phyloP scores from a whole-genome alignment of 1,139 yeast genomes.

The Barnettozyma hawaiiensis region DNA sequence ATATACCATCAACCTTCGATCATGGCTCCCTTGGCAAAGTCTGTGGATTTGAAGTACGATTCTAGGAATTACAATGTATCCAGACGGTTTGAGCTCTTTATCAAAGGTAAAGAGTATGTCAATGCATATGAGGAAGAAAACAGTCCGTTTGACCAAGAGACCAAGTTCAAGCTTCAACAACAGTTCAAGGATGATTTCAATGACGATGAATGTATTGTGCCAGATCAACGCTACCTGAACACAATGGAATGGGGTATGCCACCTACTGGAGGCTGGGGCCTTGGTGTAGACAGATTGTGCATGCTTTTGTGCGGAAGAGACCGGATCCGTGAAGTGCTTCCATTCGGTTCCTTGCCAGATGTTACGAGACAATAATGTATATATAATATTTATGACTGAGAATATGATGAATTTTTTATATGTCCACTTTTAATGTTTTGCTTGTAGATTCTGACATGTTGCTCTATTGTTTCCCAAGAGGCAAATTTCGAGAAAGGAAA shows the following conservation, averaged over 20 bases:
- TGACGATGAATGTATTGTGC: slow-evolving; percentile 61
- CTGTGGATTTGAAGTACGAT: slow-evolving; percentile 36
- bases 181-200: slow-evolving; percentile 37
- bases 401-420: background rate
- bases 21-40: slow-evolving; percentile 86
- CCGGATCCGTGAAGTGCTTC: slow-evolving; percentile 73
- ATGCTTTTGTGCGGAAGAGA: slow-evolving; percentile 65
- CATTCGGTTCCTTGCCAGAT: slow-evolving; percentile 78
- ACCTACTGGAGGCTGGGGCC: slow-evolving; percentile 98
- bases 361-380: slow-evolving; percentile 47
- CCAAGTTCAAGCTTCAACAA: slow-evolving; percentile 57
- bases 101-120: slow-evolving; percentile 73
- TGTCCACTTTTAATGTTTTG: background rate
- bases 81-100: slow-evolving; percentile 76
- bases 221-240: slow-evolving; percentile 67
- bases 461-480: background rate
- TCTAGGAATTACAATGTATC: slow-evolving; percentile 35
- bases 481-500: background rate
- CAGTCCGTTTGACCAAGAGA: slow-evolving; percentile 62
- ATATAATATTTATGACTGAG: background rate
- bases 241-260: slow-evolving; percentile 92
- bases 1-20: slow-evolving; percentile 79
- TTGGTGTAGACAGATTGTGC: slow-evolving; percentile 84
- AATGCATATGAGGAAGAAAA: slow-evolving; percentile 98
- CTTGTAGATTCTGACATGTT: background rate